Conservation (phyloP, 192 early-diverging fungal genomes). For the Gonapodya prolifera region DNA sequence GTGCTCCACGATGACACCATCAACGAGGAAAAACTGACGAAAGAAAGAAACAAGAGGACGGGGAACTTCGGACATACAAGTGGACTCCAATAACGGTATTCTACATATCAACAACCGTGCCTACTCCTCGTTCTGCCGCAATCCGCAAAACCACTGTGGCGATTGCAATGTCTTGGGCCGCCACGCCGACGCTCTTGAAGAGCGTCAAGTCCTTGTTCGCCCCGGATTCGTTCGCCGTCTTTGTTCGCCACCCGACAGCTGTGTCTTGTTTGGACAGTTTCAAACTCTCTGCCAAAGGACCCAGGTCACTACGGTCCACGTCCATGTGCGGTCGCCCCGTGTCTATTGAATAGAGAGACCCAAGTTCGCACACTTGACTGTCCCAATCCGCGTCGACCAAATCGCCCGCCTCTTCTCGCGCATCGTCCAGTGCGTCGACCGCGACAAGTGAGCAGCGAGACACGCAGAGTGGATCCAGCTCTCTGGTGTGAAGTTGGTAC, state of each 20-base stretch:
- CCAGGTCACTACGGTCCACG: too few species aligned
- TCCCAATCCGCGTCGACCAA: neutral
- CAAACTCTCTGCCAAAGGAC: neutral
- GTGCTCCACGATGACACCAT: too few species aligned
- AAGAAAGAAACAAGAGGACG: too few species aligned
- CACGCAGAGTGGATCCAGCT: neutral
- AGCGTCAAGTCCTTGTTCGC: neutral
- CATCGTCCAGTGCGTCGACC: neutral
- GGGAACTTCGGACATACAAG: neutral
- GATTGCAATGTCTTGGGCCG: neutral
- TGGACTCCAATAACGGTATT: neutral
- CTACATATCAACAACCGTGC: neutral
- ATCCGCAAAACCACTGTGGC: neutral
- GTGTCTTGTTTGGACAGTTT: neutral
- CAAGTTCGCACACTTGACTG: neutral
- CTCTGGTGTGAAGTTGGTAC: neutral
- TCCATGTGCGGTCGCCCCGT: neutral
- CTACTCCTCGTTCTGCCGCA: neutral
- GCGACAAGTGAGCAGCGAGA: neutral
- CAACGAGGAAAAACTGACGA: too few species aligned
- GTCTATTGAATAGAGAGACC: neutral
- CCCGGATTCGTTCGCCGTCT: neutral
- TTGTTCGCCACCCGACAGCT: neutral
- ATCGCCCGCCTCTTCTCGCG: neutral
- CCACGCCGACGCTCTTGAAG: neutral